Evolutionary conservation across 2,329 filamentous ascomycete genomes (phyloP), one percentile per base, ranked within the genome.

Genomic region (Lecanosticta acicola): DNA sequence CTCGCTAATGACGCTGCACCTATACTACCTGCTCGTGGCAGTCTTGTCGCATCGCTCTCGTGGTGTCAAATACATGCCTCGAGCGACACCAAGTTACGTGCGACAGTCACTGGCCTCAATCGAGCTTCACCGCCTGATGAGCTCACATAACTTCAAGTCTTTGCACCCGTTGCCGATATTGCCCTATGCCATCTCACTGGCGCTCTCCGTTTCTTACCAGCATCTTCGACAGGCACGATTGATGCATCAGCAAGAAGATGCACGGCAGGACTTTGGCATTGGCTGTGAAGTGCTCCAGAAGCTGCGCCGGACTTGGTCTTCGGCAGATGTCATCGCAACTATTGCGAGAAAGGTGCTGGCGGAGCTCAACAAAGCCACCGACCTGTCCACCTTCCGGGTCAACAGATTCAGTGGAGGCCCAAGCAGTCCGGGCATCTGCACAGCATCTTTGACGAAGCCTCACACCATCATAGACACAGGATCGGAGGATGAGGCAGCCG

Each of bases 11-110:
- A 66, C 77, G 4, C 61, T 80, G 5, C 77, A 79, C 46, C 60
- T 80, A 2, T 78, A 74, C 58, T 79, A 80, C 48, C 73, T 79
- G 54, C 71, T 73, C 17, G 74, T 78, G 41, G 75, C 74, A 29
- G 78, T 80, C 55, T 66, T 78, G 2, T 78, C 76, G 2, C 76
- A 77, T 59, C 74, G 76, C 34, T 73, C 73, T 60, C 68, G 59
- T 35, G 45, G 68, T 64, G 24, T 69, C 66, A 11, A 71, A 41
- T 51, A 57, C 19, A 56, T 62, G 11, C 57, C 75, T 35, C 68
- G 70, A 26, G 71, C 70, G 2, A 73, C 71, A 3, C 63, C 72
- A 3, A 78, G 75, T 1, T 74, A 74, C 39, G 68, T 76, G 13
- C 73, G 77, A 11, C 76, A 78, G 56, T 73, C 71, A 24, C 68